Conservation (phyloP, 1,139 yeast genomes). For the Candida glucosophila region DNA sequence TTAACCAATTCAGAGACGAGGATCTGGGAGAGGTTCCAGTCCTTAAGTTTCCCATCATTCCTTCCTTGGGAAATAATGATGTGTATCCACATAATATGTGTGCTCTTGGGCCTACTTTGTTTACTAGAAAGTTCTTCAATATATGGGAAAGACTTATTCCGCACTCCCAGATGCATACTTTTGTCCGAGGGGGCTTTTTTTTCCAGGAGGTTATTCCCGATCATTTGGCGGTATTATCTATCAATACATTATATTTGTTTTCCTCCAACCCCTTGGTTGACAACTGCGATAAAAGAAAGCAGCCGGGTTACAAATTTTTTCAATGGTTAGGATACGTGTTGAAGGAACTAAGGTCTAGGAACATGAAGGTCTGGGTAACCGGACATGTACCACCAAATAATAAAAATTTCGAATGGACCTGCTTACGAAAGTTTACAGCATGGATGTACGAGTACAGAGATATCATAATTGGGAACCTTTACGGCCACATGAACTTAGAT, state of each 20-base stretch:
- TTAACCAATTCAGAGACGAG: constrained; percentile 37
- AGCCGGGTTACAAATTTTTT: constrained; percentile 73
- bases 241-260: constrained; percentile 69
- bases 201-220: constrained; percentile 72
- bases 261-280: constrained; percentile 77
- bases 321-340: constrained; percentile 73
- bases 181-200: constrained; percentile 67
- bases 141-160: constrained; percentile 76
- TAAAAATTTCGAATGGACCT: constrained; percentile 63
- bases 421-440: constrained; percentile 63
- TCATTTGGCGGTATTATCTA: constrained; percentile 66
- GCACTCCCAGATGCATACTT: constrained; percentile 64
- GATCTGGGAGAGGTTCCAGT: constrained; percentile 36
- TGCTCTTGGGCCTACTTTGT: constrained; percentile 78
- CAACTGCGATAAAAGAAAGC: constrained; percentile 59
- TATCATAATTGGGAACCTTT: constrained; percentile 71
- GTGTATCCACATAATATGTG: constrained; percentile 83
- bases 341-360: constrained; percentile 63
- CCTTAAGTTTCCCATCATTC: constrained; percentile 45
- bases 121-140: constrained; percentile 64
- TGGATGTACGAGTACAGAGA: constrained; percentile 82
- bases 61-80: constrained; percentile 78
- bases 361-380: constrained; percentile 76
- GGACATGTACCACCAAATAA: constrained; percentile 88
- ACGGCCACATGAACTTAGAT: constrained; percentile 85